Conservation (phyloP, 257 asterid species). For the Ocimum tenuiflorum region DNA sequence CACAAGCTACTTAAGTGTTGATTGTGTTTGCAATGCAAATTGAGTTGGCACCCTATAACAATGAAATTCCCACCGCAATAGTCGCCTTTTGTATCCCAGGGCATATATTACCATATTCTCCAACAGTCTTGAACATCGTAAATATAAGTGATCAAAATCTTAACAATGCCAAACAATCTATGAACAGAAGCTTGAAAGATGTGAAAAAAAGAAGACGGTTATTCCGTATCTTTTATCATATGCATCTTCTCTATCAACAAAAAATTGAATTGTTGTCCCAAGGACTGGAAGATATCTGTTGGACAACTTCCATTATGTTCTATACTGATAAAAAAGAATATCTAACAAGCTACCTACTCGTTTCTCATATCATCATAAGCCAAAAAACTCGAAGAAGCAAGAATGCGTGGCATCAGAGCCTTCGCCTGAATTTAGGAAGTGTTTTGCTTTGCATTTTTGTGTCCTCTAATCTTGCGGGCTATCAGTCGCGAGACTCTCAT, state of each 20-base stretch:
- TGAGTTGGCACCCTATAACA: no score
- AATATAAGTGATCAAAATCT: not conserved
- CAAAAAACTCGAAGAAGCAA: not conserved
- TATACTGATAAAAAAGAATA: not conserved
- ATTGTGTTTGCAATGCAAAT: no score
- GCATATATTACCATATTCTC: no score
- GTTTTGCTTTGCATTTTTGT: no score
- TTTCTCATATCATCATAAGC: not conserved
- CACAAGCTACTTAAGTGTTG: no score
- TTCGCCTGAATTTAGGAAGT: no score
- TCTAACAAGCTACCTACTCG: not conserved
- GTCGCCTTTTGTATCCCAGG: no score
- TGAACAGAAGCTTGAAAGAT: not conserved
- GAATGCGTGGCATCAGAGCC: no score
- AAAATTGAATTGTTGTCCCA: no score
- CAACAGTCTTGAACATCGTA: no score
- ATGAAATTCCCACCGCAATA: no score
- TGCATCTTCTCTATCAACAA: not conserved
- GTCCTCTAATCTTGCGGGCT: constrained; percentile 4
- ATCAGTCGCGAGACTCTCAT: not conserved
- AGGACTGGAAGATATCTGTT: no score
- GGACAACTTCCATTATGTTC: not conserved
- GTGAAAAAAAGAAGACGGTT: not conserved
- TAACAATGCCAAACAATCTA: not conserved
- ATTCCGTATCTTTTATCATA: not conserved